Base-by-base conservation (phyloP, 441 rosid genomes). In the Croton setiger region DNA sequence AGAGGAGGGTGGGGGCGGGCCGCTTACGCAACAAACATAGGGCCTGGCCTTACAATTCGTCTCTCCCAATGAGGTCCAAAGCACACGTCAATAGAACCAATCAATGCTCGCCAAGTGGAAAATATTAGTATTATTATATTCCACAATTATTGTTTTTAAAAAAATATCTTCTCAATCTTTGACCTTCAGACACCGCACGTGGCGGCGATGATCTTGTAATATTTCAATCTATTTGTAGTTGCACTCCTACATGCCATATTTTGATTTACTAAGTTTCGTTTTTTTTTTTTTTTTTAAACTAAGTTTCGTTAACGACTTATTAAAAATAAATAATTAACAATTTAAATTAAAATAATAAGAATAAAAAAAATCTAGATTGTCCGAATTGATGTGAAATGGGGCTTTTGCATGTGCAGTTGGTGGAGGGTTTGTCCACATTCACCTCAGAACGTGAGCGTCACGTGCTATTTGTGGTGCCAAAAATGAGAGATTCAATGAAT, bases 131-230 rank as follows among this genome's bases (percentile, higher is more conserved):
- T 8, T 27, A 27, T 27, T 27, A n/a, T n/a, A n/a, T 47, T 55
- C 31, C 7, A 11, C 36, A 23, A 27, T 52, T 21, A 7, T 4
- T 52, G 4, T 35, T 68, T 27, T 14, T 1, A 58, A 10, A 48
- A 33, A 9, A 27, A 8, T 5, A n/a, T 44, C 5, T 4, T 15
- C 57, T 37, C 3, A 23, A 66, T 60, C 54, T 71, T 69, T 68
- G 72, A 61, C 72, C 76, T 65, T 48, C 64, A n/a, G 74, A 68
- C 77, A 72, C 41, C 72, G 75, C 80, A 76, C 77, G 79, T 76
- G 79, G 78, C 80, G 71, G 77, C 77, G 78, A 45, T 62, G 72
- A 81, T 79, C 33, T 6, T 62, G 68, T 62, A 74, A 74, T 71
- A 11, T 33, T 61, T 36, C 35, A 21, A 63, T 45, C 44, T 39